Evolutionary conservation across 345 rosid genomes (phyloP).

Genomic region (Salix koriyanagi): DNA sequence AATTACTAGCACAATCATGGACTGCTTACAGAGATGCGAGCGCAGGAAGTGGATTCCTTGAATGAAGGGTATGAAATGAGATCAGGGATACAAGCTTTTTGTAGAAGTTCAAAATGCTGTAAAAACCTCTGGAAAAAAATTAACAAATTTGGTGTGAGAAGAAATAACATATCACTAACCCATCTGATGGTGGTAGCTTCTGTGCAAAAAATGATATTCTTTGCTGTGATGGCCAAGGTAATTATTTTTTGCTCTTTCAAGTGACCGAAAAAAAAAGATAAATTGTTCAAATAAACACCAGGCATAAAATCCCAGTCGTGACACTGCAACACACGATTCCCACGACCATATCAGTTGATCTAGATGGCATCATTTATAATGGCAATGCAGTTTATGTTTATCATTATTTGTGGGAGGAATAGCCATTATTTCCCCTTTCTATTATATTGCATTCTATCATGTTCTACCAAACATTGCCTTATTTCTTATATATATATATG

Average conservation of each 20-base stretch:
- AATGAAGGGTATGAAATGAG: constrained; percentile 64
- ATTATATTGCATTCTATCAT: neutral
- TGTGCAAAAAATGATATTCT: too few relatives aligned
- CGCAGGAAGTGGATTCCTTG: constrained; percentile 64
- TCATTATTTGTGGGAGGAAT: neutral
- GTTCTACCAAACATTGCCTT: neutral
- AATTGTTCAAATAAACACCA: neutral
- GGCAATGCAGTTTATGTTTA: neutral
- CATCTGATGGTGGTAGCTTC: neutral
- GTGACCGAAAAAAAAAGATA: neutral
- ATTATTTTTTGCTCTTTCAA: neutral
- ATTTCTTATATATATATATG: neutral
- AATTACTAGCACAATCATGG: neutral
- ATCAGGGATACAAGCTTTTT: constrained; percentile 85
- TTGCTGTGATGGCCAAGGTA: neutral
- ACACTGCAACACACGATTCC: neutral
- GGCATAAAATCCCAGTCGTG: neutral
- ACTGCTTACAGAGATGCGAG: constrained; percentile 70
- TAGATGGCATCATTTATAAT: neutral
- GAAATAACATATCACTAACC: neutral
- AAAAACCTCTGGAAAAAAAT: constrained; percentile 57
- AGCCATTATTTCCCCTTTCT: neutral
- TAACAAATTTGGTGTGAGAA: constrained; percentile 3
- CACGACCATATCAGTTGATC: neutral
- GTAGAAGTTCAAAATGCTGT: constrained; percentile 95